Evolutionary conservation across 148 eudicot genomes (phyloP), one percentile per base, ranked within the genome.

Genomic region (Chenopodium formosanum): DNA sequence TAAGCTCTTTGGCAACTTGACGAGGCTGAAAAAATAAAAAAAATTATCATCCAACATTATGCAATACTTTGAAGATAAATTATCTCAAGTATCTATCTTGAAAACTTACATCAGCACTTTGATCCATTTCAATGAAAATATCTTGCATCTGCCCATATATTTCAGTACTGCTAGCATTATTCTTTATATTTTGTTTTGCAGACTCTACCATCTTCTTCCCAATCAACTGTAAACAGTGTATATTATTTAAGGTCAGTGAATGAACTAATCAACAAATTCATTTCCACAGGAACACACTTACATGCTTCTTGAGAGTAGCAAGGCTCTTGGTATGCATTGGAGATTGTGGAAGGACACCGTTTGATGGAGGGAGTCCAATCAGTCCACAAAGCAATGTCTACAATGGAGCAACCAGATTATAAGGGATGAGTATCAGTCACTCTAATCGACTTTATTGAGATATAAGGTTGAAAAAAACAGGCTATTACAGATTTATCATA

Each of bases 261-360:
- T 31, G 32, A 50, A 50, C 53, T 9, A 11, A 50, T 53, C 29
- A 62, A 44, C 70, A 63, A 60, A 52, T 72, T 53, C 71, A 25
- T 78, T 20, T 20, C 32, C 17, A 1, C 3, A 13, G 25, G 37
- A 70, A 60, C 34, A 23, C 47, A 86, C 88, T 73, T 64, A 92
- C 98, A 94, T 92, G 98, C 73, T 84, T 93, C 87, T 93, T 91
- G 44, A 94, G 95, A 70, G 88, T 88, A 10, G 97, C 92, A 75
- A 94, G 93, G 81, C 95, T 94, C 88, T 90, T 89, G 1, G 95
- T 93, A 79, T 94, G 98, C 98, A 94, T 94, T 1, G 98, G 98
- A 68, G 98, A 93, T 70, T 94, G 98, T 44, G 98, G 98, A 60
- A 94, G 95, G 75, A 94, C 98, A 9, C 98, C 98, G 48, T 94